These are phyloP conservation scores for Theobroma grandiflorum DNA, from an alignment of 441 rosid genomes.

Conservation along the genomic window DNA sequence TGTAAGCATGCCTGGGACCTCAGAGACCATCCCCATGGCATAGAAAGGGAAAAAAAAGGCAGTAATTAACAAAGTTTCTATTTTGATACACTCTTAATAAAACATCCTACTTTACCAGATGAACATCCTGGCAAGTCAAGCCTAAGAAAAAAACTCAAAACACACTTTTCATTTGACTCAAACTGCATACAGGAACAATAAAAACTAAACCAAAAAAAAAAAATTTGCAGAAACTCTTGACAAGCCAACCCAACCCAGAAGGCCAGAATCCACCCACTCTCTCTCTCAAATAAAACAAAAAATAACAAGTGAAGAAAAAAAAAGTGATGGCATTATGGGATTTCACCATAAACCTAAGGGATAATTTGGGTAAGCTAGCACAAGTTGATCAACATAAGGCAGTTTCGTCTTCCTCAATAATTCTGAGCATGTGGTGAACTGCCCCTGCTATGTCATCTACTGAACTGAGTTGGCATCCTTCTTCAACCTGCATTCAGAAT, in stretches of 20 bases:
- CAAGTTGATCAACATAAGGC: constrained; percentile 34
- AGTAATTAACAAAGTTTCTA: neutral
- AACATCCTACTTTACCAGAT: neutral
- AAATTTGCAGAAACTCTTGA: neutral
- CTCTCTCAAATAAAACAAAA: neutral
- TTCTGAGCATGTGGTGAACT: constrained; percentile 81
- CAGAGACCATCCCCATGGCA: neutral
- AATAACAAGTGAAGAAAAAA: constrained; percentile 38
- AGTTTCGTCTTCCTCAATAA: constrained; percentile 62
- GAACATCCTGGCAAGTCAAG: neutral
- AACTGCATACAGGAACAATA: neutral
- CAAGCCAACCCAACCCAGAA: neutral
- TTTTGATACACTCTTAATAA: neutral
- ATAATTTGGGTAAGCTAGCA: constrained; percentile 25
- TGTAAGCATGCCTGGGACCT: neutral
- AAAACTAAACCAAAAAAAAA: neutral
- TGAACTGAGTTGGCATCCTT: constrained; percentile 83
- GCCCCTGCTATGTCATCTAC: constrained; percentile 91
- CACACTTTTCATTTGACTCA: neutral
- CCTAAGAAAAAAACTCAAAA: neutral
- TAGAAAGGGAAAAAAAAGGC: neutral
- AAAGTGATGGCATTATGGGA: constrained; percentile 18
- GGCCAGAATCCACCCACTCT: neutral
- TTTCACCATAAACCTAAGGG: constrained; percentile 6
- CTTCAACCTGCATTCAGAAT: constrained; percentile 71